Evolutionary conservation across 164 flowering plant species (phyloP).

Genomic region (Tetracentron sinense): DNA sequence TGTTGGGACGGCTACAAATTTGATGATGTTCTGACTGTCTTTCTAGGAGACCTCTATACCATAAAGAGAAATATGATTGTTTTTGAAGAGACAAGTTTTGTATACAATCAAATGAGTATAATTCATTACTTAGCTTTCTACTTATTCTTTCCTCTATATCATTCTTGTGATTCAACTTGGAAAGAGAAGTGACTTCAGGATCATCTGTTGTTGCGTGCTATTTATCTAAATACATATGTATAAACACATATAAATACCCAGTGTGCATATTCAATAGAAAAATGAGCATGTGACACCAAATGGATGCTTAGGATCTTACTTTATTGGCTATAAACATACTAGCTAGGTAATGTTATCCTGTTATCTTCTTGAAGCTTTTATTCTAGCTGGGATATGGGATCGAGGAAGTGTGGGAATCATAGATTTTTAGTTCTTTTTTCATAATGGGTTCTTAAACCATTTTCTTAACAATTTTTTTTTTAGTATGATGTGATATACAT

Average conservation of each 20-base stretch:
- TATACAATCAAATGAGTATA: neutral
- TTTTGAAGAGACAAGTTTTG: constrained; percentile 1
- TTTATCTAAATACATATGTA: too few relatives aligned
- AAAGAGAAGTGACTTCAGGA: neutral
- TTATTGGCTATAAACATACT: neutral
- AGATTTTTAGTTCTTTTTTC: neutral
- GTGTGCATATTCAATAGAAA: too few relatives aligned
- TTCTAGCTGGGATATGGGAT: neutral
- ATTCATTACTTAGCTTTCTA: neutral
- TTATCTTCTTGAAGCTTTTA: neutral
- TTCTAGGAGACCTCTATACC: neutral
- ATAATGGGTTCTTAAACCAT: neutral
- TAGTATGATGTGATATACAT: neutral
- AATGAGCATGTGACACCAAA: neutral
- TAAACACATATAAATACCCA: neutral
- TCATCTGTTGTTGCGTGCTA: neutral
- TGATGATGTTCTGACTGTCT: constrained; percentile 65
- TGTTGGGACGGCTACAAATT: constrained; percentile 71
- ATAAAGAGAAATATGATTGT: neutral
- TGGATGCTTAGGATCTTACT: neutral
- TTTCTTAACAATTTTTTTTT: neutral
- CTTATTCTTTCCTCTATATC: neutral
- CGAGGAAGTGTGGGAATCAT: neutral
- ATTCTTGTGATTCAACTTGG: neutral
- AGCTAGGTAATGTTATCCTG: neutral